Base-by-base conservation (phyloP, 495 filamentous ascomycete species). In the Podospora fimiseda region DNA sequence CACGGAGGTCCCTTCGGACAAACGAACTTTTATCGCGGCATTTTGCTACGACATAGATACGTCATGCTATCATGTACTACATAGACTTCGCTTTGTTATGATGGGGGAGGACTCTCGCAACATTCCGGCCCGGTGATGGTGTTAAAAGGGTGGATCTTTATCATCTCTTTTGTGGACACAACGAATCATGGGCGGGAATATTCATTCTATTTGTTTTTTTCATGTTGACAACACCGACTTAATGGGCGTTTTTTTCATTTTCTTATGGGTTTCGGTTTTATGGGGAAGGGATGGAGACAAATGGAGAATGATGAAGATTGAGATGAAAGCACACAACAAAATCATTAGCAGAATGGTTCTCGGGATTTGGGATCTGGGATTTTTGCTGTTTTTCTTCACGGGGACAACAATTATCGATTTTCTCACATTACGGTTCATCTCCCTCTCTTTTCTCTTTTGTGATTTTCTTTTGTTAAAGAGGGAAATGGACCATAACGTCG, bases 41-140 rank as follows among this genome's bases (percentile, higher is more conserved):
- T 64, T 52, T 60, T 52, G 56, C 46, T 65, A 65, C 52, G 66
- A 38, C 60, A 65, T 66, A 44, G 53, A 51, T 61, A 62, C 48
- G 57, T 53, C 62, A 62, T 57, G 46, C 40, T n/a, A n/a, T 66
- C 61, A 59, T 66, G 65, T 64, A 61, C 53, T 42, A 48, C 59
- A 59, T 64, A 65, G 60, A 57, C 53, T 62, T 64, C 54, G 43
- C 58, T 62, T 49, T 58, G 39, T 50, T 48, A 43, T 19, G 38
- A 24, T 23, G 44, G 44, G 16, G 43, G 20, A 43, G 13, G 13
- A n/a, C n/a, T n/a, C n/a, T n/a, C n/a, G 43, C 11, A 33, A 47
- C 21, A 47, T 47, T 47, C 22, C n/a, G 13, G 20, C 2, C 30
- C 41, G 23, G 13, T 22, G 20, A 13, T 14, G 33, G 22, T 50